Percentiles rank a stretch among this genome's conserved stretches.
Conservation (phyloP, 352 stramenopile genomes). For the Phytophthora podocarpi region DNA sequence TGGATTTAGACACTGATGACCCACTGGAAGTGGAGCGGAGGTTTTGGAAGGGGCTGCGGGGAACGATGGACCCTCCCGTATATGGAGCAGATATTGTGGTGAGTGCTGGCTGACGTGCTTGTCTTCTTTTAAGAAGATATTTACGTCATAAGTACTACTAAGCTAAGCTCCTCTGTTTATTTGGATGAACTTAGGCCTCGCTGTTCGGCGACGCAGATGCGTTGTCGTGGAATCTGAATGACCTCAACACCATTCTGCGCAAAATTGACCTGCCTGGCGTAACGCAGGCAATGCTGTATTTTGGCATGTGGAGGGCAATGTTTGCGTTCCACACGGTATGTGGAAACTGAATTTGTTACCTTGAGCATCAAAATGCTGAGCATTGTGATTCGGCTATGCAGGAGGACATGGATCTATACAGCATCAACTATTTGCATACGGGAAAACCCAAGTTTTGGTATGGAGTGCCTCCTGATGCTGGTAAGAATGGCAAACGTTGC, state of each 20-base stretch:
- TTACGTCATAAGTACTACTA: too few relatives aligned
- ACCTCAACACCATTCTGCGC: slow-evolving; percentile 87
- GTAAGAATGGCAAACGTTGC: slow-evolving; percentile 26
- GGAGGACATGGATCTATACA: slow-evolving; percentile 95
- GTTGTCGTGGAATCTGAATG: slow-evolving; percentile 87
- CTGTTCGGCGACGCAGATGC: slow-evolving; percentile 80
- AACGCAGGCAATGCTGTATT: slow-evolving; percentile 93
- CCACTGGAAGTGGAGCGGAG: slow-evolving; percentile 69
- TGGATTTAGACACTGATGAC: slow-evolving; percentile 37
- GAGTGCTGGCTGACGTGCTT: slow-evolving; percentile 2
- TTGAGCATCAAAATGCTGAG: background rate
- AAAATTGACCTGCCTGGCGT: slow-evolving; percentile 86
- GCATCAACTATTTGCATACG: slow-evolving; percentile 94
- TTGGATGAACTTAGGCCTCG: slow-evolving; percentile 48
- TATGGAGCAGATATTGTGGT: slow-evolving; percentile 93
- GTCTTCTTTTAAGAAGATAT: too few relatives aligned
- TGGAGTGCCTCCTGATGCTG: slow-evolving; percentile 74
- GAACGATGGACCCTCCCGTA: slow-evolving; percentile 86
- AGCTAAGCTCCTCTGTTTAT: too few relatives aligned
- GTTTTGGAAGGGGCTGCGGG: slow-evolving; percentile 90
- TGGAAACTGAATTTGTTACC: background rate
- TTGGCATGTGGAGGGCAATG: slow-evolving; percentile 94
- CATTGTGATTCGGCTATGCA: slow-evolving; percentile 16
- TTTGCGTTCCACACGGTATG: slow-evolving; percentile 92
- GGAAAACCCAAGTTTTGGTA: slow-evolving; percentile 96